Evolutionary conservation across 345 rosid genomes (phyloP).

Genomic region (Aquilaria yunnanensis): DNA sequence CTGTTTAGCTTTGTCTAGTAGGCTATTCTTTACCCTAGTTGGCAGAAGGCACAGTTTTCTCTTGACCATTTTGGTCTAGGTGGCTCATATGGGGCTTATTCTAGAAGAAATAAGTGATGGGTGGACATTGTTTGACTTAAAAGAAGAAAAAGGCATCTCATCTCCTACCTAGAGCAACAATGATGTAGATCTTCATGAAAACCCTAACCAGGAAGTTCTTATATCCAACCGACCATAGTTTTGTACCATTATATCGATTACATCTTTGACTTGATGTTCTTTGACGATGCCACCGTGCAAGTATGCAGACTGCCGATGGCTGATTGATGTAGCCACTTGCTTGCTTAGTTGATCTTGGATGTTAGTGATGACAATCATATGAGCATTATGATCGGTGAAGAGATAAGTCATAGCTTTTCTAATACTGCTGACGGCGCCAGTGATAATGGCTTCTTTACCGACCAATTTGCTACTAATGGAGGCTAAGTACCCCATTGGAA

Average conservation of each 20-base stretch:
- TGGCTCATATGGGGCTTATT: no score
- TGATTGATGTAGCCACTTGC: constrained; percentile 1
- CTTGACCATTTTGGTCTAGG: no score
- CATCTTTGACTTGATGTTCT: constrained; percentile 4
- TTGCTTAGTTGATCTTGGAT: constrained; percentile 9
- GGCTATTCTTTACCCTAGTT: no score
- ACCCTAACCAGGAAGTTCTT: not conserved
- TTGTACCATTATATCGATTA: not conserved
- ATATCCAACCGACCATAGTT: constrained; percentile 3
- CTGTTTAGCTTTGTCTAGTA: no score
- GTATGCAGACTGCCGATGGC: not conserved
- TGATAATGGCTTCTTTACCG: constrained; percentile 9
- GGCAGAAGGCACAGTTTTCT: no score
- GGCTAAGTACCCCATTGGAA: no score
- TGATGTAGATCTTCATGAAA: no score
- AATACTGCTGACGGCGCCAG: constrained; percentile 9
- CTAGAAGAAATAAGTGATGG: no score
- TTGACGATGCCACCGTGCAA: not conserved
- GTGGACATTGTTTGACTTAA: no score
- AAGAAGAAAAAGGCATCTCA: no score
- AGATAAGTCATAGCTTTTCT: constrained; percentile 3
- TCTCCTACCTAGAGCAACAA: no score
- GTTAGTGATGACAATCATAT: constrained; percentile 7
- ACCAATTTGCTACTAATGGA: not conserved
- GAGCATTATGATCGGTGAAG: constrained; percentile 2